These are phyloP conservation scores for Vigna reflexopilosa DNA, from an alignment of 306 rosid genomes.

Conservation along the genomic window DNA sequence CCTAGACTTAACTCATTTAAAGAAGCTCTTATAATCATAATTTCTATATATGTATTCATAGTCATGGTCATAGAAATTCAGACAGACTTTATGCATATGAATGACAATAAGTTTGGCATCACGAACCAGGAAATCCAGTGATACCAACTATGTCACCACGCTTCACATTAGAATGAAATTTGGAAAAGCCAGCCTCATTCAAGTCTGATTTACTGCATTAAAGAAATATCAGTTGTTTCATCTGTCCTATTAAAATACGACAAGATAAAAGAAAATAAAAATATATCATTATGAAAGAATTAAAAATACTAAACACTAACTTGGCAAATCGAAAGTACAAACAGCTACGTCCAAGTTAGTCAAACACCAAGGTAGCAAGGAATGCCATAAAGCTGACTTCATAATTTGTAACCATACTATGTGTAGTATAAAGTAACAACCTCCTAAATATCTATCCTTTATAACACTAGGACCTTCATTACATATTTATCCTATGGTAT, in stretches of 20 bases:
- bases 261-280: not conserved
- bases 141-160: slow-evolving; percentile 89
- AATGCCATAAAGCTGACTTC: not conserved
- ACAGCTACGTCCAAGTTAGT: not conserved
- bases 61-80: slow-evolving; percentile 5
- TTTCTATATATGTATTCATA: not conserved
- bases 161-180: slow-evolving; percentile 75
- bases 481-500: slow-evolving; percentile 1
- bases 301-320: not conserved
- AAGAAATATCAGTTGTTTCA: slow-evolving; percentile 38
- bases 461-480: not conserved
- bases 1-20: not conserved
- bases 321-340: slow-evolving; percentile 9
- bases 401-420: not conserved
- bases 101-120: not conserved
- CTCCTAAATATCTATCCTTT: slow-evolving; percentile 8
- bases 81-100: not conserved
- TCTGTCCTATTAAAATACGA: slow-evolving; percentile 10
- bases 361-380: not conserved
- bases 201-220: slow-evolving; percentile 68
- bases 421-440: not conserved
- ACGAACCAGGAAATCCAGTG: slow-evolving; percentile 80
- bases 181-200: slow-evolving; percentile 69
- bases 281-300: not conserved
- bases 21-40: slow-evolving; percentile 15